Base-by-base conservation (phyloP, 208 protist genomes). In the Novymonas esmeraldas region DNA sequence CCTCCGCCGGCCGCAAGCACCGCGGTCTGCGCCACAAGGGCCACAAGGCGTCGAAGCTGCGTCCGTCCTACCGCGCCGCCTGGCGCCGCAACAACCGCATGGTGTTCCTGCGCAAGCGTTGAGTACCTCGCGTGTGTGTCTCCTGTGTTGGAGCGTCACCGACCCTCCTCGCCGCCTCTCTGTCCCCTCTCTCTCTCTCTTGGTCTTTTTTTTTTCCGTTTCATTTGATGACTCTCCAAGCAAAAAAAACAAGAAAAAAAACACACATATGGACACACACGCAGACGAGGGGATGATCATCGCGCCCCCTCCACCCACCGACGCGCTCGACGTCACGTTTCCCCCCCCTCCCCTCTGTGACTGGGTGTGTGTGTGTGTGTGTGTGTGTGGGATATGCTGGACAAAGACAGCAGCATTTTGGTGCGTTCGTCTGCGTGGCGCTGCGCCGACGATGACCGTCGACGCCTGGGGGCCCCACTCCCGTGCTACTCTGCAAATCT, bases 41-140 rank as follows among this genome's bases (percentile, higher is more conserved):
- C 57, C 84, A 98, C 80, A 82, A 85, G 63, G 90, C 93, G 39
- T 98, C 93, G 68, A 98, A 99, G 87, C 81, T 98, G 42, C 93
- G 98, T 71, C 97, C 98, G 67, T 99, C 98, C 33, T 79, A 81
- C 79, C 92, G 95, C 66, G 97, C 97, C 61, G 88, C 85, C 58
- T 99, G 99, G 99, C 99, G 99, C 90, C 82, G 97, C 74, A 92
- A 98, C 95, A 99, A 99, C 95, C 98, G 90, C 63, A 82, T 98
- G 62, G 88, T 89, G 36, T 94, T 99, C 80, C 87, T 93, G 67
- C 84, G 90, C 77, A 93, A 94, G 82, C 87, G 90, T 84, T 95
- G 86, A 91, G 5, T 14, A 33, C n/a, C 20, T 51, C 13, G 49
- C 42, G 98, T 99, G 99, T 87, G 79, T 41, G 36, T 11, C 36